Base-by-base conservation (phyloP, 1,284 basidiomycete genomes). In the Erythrobasidium hasegawianum region DNA sequence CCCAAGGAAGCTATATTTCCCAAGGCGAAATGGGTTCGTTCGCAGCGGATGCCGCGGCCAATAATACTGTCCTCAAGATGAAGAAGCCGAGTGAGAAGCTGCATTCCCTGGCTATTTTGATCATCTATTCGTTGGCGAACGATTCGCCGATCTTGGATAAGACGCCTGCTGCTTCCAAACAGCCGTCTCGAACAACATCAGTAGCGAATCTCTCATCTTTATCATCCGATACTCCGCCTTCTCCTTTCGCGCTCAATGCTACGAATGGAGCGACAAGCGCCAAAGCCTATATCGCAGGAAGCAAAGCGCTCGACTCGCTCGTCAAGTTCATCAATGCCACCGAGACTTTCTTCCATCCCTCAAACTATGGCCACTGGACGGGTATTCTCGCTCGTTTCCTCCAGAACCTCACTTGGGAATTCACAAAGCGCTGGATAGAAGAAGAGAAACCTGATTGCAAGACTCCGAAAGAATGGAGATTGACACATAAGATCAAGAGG, bases 321-420 rank as follows among this genome's bases (percentile, higher is more conserved):
- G 88, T 91, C 71, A 87, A 86, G 72, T 81, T 98, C 50, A 85
- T 98, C 64, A 95, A 90, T 13, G 94, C 90, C 69, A 91, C 89
- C 5, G 96, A 99, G 76, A 87, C 86, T 0, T 94, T 87, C 79
- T 96, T 95, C 77, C 92, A 96, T 76, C 80, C 79, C 0, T 77
- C 76, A 53, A 81, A 81, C 71, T 76, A 79, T 33, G 80, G 80
- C 4, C 70, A 75, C 7, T 81, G 80, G 78, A 78, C 79, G 9
- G n/a, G 24, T 0, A 53, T 26, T 83, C 81, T 91, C 47, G 87
- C 87, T 0, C 83, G 83, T 24, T 89, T 96, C 78, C 77, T 95
- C 24, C 85, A 88, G 76, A 86, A 87, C 64, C 80, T 97, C 39
- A 83, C 87, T 1, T 87, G 86, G 59, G 90, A 93, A 75, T 97